A percentile compares a stretch with the other conserved stretches of the same genome.
Conservation (phyloP, 208 protist genomes). For the Crithidia mellificae region DNA sequence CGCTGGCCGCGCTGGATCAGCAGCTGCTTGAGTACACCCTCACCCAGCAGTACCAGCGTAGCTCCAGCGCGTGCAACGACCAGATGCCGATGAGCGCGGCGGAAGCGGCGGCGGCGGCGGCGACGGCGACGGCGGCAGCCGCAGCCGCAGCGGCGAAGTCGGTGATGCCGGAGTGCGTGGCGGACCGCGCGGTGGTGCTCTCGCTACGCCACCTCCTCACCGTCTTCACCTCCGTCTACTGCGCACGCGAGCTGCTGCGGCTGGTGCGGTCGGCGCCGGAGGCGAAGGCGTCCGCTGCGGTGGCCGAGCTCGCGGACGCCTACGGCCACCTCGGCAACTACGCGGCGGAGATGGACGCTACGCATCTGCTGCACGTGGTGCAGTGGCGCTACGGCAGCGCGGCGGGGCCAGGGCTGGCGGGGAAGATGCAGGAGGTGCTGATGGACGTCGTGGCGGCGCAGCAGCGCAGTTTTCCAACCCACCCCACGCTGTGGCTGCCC, state of each 20-base stretch:
- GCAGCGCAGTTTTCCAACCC: conserved; percentile 16
- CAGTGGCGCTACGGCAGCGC: conserved; percentile 27
- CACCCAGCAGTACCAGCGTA: conserved; percentile 38
- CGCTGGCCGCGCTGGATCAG: conserved; percentile 48
- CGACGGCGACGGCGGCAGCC: neutral
- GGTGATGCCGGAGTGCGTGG: conserved; percentile 39
- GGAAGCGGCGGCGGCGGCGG: neutral
- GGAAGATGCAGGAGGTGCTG: conserved; percentile 19
- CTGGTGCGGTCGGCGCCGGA: conserved; percentile 16
- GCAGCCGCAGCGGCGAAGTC: conserved; percentile 8
- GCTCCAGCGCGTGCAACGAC: conserved; percentile 8
- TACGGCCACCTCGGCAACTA: conserved; percentile 48
- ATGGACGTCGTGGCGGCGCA: conserved; percentile 24
- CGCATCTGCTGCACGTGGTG: conserved; percentile 61
- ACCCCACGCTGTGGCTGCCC: conserved; percentile 36
- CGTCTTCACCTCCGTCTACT: conserved; percentile 58
- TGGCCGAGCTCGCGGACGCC: conserved; percentile 21
- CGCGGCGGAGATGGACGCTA: conserved; percentile 64
- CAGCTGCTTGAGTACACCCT: conserved; percentile 62
- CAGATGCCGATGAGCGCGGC: conserved; percentile 7
- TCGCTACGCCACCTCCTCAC: conserved; percentile 55
- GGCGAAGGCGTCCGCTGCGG: conserved; percentile 14
- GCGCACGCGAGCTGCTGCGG: conserved; percentile 36
- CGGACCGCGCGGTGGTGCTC: conserved; percentile 41
- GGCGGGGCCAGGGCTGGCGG: neutral